Base-by-base conservation (phyloP, 768 basidiomycete genomes). In the Lyophyllum shimeji region DNA sequence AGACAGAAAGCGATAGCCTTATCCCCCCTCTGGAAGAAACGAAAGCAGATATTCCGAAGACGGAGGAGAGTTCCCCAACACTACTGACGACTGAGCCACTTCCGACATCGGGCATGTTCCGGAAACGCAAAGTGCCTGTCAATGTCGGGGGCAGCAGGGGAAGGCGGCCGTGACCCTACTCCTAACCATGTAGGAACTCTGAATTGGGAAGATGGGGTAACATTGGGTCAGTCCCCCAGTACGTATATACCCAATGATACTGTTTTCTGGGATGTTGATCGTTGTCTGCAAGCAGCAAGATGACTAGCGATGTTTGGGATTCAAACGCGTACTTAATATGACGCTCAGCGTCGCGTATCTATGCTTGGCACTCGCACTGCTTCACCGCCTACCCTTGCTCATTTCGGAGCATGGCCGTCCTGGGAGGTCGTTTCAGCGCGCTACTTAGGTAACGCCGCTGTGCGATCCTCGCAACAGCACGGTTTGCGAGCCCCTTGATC, bases 91-190 rank as follows among this genome's bases (percentile, higher is more conserved):
- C 33, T 11, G 53, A 54, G 17, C 21, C 42, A 18, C n/a, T 46
- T 23, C 46, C 59, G 2, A 20, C 60, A 13, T 46, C 56, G 46
- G 57, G 58, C 58, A 40, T 69, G 54, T 74, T 74, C 56, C 67
- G 72, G 52, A 73, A 72, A 55, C 70, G 73, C 17, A 74, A 69
- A 55, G 39, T 58, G 20, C 67, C 67, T 7, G 37, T 54, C 21
- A 63, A 58, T 7, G 37, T 54, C 21, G 64, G 59, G 24, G 68
- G 63, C 23, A 58, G 52, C 12, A 63, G 64, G 34, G 59, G 62
- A 34, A 62, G 60, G 43, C 61, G 65, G 15, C 20, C 46, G n/a
- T 56, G 42, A 52, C 25, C 20, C 21, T 23, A 37, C 7, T 7
- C 21, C 7, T 9, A 18, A 40, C 11, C 37, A 7, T 18, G n/a